Evolutionary conservation across 2,329 filamentous ascomycete genomes (phyloP), one percentile per base, ranked within the genome.

Genomic region (Fusarium haematococcum): DNA sequence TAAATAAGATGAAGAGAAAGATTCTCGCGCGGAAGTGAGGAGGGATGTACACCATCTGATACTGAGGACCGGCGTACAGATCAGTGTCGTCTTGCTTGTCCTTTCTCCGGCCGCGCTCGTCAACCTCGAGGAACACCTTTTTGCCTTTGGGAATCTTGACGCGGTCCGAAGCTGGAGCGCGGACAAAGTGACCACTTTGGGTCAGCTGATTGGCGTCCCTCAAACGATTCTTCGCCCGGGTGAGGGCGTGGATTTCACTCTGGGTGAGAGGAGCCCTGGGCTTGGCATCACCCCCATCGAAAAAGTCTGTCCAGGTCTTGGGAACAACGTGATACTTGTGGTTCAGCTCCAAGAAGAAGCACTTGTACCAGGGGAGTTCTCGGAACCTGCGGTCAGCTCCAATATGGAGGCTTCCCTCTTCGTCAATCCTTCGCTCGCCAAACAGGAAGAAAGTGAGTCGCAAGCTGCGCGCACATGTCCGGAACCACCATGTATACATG

Each of bases 401-500:
- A 30, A 91, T 85, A 43, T 88, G 84, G 56, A 93, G 85, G 27
- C 86, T 87, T 9, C 95, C 94, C 83, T 98, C 95, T 81, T 99
- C 96, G 70, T 98, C 94, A 25, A 90, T 86, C 32, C 88, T 88
- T 68, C 94, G 90, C 76, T 97, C 93, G 16, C 94, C 95, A 80
- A 99, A 98, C 48, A 99, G 89, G 81, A 99, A 99, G 85, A 95
- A 94, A 2, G 95, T 97, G 39, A 99, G 86, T 25, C 96, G 91
- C 62, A 99, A 86, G 45, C 88, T 85, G 60, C 94, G 89, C 14
- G 95, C 97, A 80, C 95, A 98, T 77, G 90, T 91, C 75, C 93
- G 92, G 85, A 99, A 98, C 95, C 97, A 99, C 96, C 96, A 98
- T 9, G 91, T 92, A 81, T 98, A 99, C 87, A 98, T 92, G 64